Percentiles rank a stretch among this genome's conserved stretches.
Conservation (phyloP, 73 alveolate species). For the Tetrahymena borealis region DNA sequence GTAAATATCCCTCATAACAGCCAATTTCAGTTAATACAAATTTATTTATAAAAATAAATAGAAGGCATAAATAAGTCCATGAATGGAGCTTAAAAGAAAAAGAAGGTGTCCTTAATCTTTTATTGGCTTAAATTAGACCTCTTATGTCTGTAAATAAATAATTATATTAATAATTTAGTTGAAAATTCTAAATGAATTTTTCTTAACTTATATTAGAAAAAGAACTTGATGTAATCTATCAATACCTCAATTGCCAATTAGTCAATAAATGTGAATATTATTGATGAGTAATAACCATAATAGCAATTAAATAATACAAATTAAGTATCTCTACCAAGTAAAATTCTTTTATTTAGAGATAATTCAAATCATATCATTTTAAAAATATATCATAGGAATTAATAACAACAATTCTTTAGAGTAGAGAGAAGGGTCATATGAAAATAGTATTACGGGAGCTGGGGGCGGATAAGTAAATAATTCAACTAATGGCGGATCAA, state of each 20-base stretch:
- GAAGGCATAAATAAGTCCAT: constrained; percentile 34
- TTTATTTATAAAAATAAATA: background rate
- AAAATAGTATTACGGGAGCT: background rate
- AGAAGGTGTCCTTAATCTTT: constrained; percentile 10
- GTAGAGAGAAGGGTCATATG: background rate
- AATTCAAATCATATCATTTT: background rate
- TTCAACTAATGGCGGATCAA: constrained; percentile 24
- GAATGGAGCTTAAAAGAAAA: constrained; percentile 37
- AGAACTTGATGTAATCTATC: constrained; percentile 7
- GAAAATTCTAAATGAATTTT: background rate
- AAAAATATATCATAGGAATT: background rate
- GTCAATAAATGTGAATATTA: constrained; percentile 19
- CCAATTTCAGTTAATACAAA: no score
- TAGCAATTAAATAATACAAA: background rate
- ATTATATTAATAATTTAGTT: background rate
- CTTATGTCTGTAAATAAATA: background rate
- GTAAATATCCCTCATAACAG: background rate
- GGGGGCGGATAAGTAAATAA: constrained; percentile 5
- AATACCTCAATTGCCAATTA: constrained; percentile 9
- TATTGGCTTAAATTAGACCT: constrained; percentile 17
- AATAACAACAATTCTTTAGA: background rate
- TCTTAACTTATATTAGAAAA: background rate
- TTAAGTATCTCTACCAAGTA: constrained; percentile 1
- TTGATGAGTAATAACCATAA: constrained; percentile 11
- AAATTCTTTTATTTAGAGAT: background rate